phyloP scores from a whole-genome alignment of 176 grass and related monocot genomes.

The Saccharum spontaneum region DNA sequence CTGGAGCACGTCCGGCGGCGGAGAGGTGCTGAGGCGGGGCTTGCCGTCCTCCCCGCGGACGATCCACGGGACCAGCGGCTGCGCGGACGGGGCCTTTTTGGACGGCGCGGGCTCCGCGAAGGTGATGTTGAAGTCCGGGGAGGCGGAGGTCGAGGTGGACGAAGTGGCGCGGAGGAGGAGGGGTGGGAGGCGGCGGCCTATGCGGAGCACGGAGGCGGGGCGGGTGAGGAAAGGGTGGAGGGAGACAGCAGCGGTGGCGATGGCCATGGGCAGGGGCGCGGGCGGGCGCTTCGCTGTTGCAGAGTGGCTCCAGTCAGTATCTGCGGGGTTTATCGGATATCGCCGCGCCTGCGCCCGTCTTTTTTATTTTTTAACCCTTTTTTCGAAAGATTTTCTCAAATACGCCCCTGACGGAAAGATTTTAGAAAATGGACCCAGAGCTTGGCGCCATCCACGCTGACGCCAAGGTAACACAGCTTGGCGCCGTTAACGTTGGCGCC shows the following conservation, averaged over 20 bases:
- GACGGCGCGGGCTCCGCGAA: conserved; percentile 49
- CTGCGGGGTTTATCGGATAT: conserved; percentile 42
- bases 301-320: neutral
- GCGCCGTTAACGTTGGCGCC: too few species aligned
- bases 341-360: neutral
- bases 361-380: too few species aligned
- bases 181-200: conserved; percentile 31
- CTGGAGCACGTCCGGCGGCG: conserved; percentile 59
- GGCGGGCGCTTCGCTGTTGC: neutral
- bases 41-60: conserved; percentile 61
- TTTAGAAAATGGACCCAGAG: too few species aligned
- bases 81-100: conserved; percentile 44
- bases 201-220: conserved; percentile 27
- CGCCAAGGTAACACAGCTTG: too few species aligned
- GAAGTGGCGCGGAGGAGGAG: conserved; percentile 53
- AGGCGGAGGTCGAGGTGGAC: neutral
- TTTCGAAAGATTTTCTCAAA: too few species aligned
- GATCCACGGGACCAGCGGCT: conserved; percentile 66
- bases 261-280: conserved; percentile 26
- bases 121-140: conserved; percentile 66
- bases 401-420: too few species aligned
- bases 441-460: too few species aligned
- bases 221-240: conserved; percentile 38
- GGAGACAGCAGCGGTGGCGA: conserved; percentile 41
- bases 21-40: conserved; percentile 46